Conservation (phyloP, 495 filamentous ascomycete genomes). For the Penicillium flavigenum region DNA sequence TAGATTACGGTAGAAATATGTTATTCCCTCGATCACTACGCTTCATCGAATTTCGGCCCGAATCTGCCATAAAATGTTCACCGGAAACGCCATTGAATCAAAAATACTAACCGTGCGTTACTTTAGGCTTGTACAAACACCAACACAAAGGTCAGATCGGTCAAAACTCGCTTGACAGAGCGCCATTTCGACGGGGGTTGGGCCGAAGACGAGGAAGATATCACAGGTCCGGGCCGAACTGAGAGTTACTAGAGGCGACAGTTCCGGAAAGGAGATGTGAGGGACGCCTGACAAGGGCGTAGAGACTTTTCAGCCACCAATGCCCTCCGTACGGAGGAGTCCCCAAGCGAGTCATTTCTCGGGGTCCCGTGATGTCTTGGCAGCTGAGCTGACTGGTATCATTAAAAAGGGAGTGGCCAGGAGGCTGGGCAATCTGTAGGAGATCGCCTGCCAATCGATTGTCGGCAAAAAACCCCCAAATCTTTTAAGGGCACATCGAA, state of each 20-base stretch:
- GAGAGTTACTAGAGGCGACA: background rate
- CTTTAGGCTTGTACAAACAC: background rate
- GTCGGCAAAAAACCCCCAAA: background rate
- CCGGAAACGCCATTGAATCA: background rate
- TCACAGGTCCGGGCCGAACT: constrained; percentile 1
- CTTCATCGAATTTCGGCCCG: background rate
- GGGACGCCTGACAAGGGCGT: background rate
- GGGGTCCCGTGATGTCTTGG: background rate
- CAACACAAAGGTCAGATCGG: background rate
- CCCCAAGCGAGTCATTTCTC: background rate
- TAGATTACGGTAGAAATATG: background rate
- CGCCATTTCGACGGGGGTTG: background rate
- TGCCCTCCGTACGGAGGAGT: background rate
- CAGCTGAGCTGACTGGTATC: background rate
- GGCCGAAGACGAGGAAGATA: constrained; percentile 1
- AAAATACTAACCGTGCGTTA: background rate
- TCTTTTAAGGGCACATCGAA: background rate
- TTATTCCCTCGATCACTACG: background rate
- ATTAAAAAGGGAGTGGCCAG: background rate
- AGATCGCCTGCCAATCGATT: background rate
- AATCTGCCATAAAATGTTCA: background rate
- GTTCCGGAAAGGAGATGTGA: background rate
- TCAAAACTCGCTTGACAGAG: background rate
- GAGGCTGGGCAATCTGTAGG: background rate
- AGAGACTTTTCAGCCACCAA: background rate